Base-by-base conservation (phyloP, 2,329 filamentous ascomycete genomes). In the Ophiostoma quercus region DNA sequence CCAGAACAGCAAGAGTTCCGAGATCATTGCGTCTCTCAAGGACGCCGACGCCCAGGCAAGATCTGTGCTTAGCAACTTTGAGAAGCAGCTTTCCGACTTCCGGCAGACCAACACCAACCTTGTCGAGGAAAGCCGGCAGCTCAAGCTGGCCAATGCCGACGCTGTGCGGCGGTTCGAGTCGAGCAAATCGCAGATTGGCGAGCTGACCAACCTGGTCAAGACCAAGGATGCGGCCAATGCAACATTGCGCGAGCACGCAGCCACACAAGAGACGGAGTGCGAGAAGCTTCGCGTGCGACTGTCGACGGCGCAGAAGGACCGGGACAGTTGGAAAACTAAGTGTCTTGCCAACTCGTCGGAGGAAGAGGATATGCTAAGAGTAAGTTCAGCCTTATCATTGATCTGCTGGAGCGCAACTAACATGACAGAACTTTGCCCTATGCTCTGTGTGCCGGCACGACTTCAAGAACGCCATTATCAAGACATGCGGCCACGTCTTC, bases 401-500 rank as follows among this genome's bases (percentile, higher is more conserved):
- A 29, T 29, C 25, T 29, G 25, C 25, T 29, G 25, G 25, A 34
- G 34, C 34, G 34, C 34, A 34, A 8, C 77, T 25, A 70, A 67
- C 62, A 67, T 16, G 71, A 1, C 75, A 92, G 89, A 84, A 85
- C 76, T 85, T 95, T 79, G 90, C 92, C 41, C 87, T 96, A 68
- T 99, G 95, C 82, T 92, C 92, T 12, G 92, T 98, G 67, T 99
- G 96, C 82, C 92, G 92, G 74, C 90, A 88, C 76, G 92, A 94
- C 74, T 94, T 97, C 82, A 98, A 98, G 80, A 92, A 98, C 77
- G 96, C 94, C 0, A 90, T 90, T 11, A 86, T 99, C 78, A 96
- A 95, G 81, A 93, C 92, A 0, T 99, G 95, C 78, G 95, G 95
- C 1, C 95, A 99, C 79, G 87, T 96, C 67, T 97, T 98, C 79